Evolutionary conservation across 2,329 filamentous ascomycete species (phyloP), one percentile per base, ranked within the genome.

Genomic region (Polytolypa hystricis): DNA sequence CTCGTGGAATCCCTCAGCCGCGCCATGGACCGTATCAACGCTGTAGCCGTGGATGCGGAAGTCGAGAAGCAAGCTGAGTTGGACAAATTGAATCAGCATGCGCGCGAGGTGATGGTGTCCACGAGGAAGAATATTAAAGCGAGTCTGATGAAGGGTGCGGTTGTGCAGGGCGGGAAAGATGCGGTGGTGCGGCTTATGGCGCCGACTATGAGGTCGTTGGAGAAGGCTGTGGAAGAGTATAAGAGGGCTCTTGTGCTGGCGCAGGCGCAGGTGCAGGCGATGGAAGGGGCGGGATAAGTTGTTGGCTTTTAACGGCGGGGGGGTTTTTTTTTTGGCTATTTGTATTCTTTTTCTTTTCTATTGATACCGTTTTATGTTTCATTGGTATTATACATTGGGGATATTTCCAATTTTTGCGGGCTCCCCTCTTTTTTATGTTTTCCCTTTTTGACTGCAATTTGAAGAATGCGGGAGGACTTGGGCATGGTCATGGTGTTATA

Each of bases 31-130:
- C 77, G 91, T 17, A 89, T 96, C 56, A 74, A 81, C 39, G 78
- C 80, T 11, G 83, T 95, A 1, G 83, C 81, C 0, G 71, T 76
- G 10, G 79, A 84, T 49, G 91, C 91, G 0, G 87, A 95, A 52
- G 67, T 66, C 37, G 81, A 84, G 43, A 73, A 84, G 19, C 67
- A 78, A 35, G 68, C 71, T n/a, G 68, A 76, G 36, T 73, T 93
- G 11, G 73, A 76, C 28, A 70, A 67, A 35, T 65, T 77, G 42
- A 84, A 80, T 59, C 70, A 73, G 45, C 77, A 86, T 49, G 80
- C 84, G 11, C 71, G 79, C 35, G 74, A 80, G 38, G 67, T 82
- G 40, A 81, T 78, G 47, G 70, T 82, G 49, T 71, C 71, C 43
- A 91, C 85, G 0, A 78, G 80, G 5, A 83, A 80, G 61, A 84